These are phyloP conservation scores for Hypoxylon fuscum DNA, from an alignment of 495 filamentous ascomycete species.

Conservation along the genomic window DNA sequence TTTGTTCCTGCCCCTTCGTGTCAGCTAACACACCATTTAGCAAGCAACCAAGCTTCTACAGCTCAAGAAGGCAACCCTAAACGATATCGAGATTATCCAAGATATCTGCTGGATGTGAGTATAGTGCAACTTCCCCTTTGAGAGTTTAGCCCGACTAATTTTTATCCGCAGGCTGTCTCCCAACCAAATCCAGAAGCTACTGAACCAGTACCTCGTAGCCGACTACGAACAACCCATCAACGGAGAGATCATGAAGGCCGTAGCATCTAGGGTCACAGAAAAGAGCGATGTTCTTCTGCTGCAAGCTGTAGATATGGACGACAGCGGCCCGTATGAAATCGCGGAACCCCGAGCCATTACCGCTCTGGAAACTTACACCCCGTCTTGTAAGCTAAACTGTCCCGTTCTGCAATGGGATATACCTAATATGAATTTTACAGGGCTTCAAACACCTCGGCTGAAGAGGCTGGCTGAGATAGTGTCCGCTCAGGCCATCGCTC, in stretches of 20 bases:
- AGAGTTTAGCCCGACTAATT: constrained; percentile 26
- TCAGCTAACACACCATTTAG: constrained; percentile 55
- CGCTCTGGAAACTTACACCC: constrained; percentile 96
- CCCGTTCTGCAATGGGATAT: neutral
- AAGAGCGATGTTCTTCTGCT: constrained; percentile 96
- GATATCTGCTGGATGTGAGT: constrained; percentile 99
- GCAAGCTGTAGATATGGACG: constrained; percentile 97
- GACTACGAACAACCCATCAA: constrained; percentile 99
- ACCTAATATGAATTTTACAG: constrained; percentile 52
- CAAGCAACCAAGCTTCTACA: constrained; percentile 99
- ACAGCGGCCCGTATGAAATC: constrained; percentile 99
- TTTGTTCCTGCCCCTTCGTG: neutral
- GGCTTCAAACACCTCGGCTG: constrained; percentile 94
- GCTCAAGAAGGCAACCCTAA: constrained; percentile 97
- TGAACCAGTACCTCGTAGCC: constrained; percentile 98
- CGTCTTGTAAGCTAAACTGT: constrained; percentile 74
- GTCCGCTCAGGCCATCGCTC: constrained; percentile 90
- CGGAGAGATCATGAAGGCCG: constrained; percentile 99
- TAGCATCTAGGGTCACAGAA: constrained; percentile 95
- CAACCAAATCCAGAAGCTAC: constrained; percentile 97
- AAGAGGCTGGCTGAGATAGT: constrained; percentile 98
- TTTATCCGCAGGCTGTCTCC: constrained; percentile 77
- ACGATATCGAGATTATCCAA: constrained; percentile 99
- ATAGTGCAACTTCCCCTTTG: neutral
- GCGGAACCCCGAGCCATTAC: constrained; percentile 96